These are phyloP conservation scores for Sphaerobolus stellatus DNA, from an alignment of 1,284 basidiomycete species.

Conservation along the genomic window DNA sequence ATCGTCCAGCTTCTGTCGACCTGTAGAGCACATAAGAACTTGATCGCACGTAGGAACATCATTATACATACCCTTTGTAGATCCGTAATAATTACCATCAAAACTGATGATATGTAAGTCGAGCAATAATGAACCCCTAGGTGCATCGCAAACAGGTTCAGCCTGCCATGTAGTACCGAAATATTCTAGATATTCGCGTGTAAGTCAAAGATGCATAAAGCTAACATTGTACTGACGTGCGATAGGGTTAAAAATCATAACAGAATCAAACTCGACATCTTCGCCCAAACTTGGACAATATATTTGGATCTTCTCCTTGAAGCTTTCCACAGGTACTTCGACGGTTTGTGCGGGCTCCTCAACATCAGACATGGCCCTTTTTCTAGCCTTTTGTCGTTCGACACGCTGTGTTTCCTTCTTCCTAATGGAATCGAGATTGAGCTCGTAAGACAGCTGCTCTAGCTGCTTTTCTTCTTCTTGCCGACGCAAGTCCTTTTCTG, in stretches of 20 bases:
- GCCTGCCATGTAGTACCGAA: constrained; percentile 67
- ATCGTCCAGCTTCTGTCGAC: constrained; percentile 64
- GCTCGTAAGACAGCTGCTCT: constrained; percentile 3
- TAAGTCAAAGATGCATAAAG: neutral
- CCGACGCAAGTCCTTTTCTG: constrained; percentile 5
- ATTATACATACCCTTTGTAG: constrained; percentile 51
- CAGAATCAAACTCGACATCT: constrained; percentile 57
- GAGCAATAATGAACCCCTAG: constrained; percentile 52
- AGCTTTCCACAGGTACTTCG: constrained; percentile 61
- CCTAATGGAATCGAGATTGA: constrained; percentile 8
- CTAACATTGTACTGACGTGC: constrained; percentile 46
- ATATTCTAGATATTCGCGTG: constrained; percentile 41
- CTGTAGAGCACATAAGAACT: constrained; percentile 23
- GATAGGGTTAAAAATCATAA: constrained; percentile 68
- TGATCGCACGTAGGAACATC: neutral
- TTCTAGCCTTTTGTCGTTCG: constrained; percentile 47
- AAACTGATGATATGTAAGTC: constrained; percentile 68
- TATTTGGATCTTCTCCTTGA: constrained; percentile 54
- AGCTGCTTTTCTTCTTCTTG: constrained; percentile 10
- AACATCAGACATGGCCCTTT: constrained; percentile 63
- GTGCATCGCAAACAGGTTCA: constrained; percentile 67
- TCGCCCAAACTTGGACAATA: constrained; percentile 22
- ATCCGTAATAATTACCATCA: constrained; percentile 63
- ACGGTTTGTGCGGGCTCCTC: constrained; percentile 54
- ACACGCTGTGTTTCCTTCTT: constrained; percentile 11